phyloP scores from a whole-genome alignment of 306 rosid genomes.

The Trifolium dubium region DNA sequence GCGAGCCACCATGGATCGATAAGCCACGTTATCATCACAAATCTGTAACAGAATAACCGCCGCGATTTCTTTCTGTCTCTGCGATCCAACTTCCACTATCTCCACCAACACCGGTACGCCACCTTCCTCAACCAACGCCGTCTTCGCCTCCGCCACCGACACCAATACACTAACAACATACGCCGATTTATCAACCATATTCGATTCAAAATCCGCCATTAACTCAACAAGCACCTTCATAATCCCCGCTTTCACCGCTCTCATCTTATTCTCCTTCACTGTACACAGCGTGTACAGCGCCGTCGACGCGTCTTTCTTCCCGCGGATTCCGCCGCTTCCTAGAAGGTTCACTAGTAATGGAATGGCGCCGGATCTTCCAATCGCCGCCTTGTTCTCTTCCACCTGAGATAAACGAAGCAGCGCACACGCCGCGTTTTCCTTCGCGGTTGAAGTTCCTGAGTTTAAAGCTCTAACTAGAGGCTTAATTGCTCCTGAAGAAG shows the following conservation, averaged over 20 bases:
- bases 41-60: slow-evolving; percentile 73
- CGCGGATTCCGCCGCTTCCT: slow-evolving; percentile 70
- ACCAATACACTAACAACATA: slow-evolving; percentile 83
- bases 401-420: slow-evolving; percentile 76
- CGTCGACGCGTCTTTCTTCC: slow-evolving; percentile 95
- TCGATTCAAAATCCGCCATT: slow-evolving; percentile 90
- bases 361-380: slow-evolving; percentile 91
- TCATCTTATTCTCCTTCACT: slow-evolving; percentile 79
- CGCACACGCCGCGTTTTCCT: slow-evolving; percentile 95
- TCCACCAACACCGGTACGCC: slow-evolving; percentile 95
- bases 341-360: slow-evolving; percentile 77
- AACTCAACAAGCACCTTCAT: slow-evolving; percentile 85
- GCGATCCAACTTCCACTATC: slow-evolving; percentile 85
- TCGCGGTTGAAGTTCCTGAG: slow-evolving; percentile 73
- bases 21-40: slow-evolving; percentile 67
- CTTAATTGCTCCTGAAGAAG: slow-evolving; percentile 78
- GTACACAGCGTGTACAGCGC: slow-evolving; percentile 82
- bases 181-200: slow-evolving; percentile 95
- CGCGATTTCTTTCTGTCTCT: slow-evolving; percentile 87
- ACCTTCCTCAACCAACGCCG: slow-evolving; percentile 83
- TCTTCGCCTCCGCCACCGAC: slow-evolving; percentile 68
- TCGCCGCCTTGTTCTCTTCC: slow-evolving; percentile 74
- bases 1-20: slow-evolving; percentile 84
- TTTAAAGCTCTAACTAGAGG: slow-evolving; percentile 74
- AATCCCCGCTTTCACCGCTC: slow-evolving; percentile 82